Conservation (phyloP, 78 protist species). For the Creolimax fragrantissima region DNA sequence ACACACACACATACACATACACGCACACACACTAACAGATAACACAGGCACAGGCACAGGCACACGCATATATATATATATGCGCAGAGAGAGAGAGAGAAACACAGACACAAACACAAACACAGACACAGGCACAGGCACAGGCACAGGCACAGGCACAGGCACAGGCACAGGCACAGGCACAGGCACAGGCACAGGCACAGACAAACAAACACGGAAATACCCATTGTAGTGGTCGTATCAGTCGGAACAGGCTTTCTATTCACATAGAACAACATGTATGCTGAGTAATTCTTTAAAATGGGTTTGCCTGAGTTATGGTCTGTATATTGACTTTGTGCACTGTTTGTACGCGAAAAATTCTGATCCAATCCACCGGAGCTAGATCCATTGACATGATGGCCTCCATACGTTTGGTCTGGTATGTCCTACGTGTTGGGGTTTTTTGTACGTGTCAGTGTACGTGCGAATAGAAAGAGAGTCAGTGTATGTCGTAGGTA, state of each 20-base stretch:
- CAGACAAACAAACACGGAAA: neutral
- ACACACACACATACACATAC: neutral
- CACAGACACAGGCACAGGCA: neutral
- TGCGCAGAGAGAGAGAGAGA: neutral
- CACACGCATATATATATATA: neutral
- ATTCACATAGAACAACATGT: constrained; percentile 57
- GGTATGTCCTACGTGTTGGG: neutral
- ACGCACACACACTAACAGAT: neutral
- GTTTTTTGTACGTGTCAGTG: too few species aligned
- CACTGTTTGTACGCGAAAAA: neutral
- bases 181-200: neutral
- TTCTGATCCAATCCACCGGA: neutral
- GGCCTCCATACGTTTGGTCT: constrained; percentile 50
- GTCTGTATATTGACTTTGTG: neutral
- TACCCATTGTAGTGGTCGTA: neutral
- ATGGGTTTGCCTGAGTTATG: neutral
- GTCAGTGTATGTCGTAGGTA: too few species aligned
- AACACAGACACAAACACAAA: neutral
- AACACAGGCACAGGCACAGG: neutral
- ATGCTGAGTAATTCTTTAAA: constrained; percentile 35
- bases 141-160: neutral
- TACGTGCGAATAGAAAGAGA: too few species aligned
- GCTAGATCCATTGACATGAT: too few species aligned
- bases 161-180: neutral
- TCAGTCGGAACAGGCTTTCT: neutral